Percentiles rank a stretch among this genome's conserved stretches.
phyloP scores from a whole-genome alignment of 148 eudicot species.

The Spergularia marina region DNA sequence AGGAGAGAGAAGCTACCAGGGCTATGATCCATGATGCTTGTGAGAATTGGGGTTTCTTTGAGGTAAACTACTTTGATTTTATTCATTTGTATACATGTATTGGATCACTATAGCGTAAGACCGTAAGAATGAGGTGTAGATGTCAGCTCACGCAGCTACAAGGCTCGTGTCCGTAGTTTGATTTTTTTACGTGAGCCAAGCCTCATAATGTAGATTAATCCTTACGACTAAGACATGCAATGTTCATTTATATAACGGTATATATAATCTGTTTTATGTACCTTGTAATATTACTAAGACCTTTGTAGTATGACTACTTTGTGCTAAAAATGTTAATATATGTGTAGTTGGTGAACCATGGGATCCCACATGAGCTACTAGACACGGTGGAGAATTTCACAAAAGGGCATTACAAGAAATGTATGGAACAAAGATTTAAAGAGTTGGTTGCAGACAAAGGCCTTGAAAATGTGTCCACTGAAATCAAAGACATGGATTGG shows the following conservation, averaged over 20 bases:
- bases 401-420: constrained; percentile 64
- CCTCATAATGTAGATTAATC: too few relatives aligned
- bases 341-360: constrained; percentile 61
- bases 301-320: too few relatives aligned
- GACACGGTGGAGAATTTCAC: constrained; percentile 62
- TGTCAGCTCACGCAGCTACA: too few relatives aligned
- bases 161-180: too few relatives aligned
- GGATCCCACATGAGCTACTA: constrained; percentile 56
- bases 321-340: not conserved
- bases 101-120: too few relatives aligned
- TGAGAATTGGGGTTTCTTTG: constrained; percentile 80
- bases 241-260: too few relatives aligned
- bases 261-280: too few relatives aligned
- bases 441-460: constrained; percentile 57
- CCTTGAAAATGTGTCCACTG: constrained; percentile 47
- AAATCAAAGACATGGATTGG: constrained; percentile 66
- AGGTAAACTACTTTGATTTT: constrained; percentile 30
- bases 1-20: constrained; percentile 56
- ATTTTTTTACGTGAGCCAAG: too few relatives aligned
- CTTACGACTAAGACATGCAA: too few relatives aligned
- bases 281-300: too few relatives aligned
- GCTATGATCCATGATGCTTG: constrained; percentile 66
- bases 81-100: too few relatives aligned
- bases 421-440: constrained; percentile 63
- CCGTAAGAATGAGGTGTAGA: not conserved